Percentiles rank a stretch among this genome's conserved stretches.
phyloP scores from a whole-genome alignment of 2,329 filamentous ascomycete genomes.

The Paracorniculantispora psalliotae region DNA sequence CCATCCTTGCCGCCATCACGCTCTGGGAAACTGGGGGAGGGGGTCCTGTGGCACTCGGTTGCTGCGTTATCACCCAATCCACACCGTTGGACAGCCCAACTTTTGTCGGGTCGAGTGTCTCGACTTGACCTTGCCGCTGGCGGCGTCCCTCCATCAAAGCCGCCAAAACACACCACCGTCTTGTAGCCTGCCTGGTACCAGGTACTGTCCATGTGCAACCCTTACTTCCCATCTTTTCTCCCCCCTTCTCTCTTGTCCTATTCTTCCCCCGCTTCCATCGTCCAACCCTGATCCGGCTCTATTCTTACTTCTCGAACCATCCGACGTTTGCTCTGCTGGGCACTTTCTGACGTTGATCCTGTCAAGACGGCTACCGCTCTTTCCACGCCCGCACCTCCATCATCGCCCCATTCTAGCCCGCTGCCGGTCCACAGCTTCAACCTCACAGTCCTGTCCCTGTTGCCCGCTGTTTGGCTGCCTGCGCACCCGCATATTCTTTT shows the following conservation, averaged over 20 bases:
- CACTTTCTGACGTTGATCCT: background rate
- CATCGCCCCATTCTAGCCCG: background rate
- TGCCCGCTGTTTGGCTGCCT: background rate
- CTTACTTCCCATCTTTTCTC: background rate
- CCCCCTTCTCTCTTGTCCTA: background rate
- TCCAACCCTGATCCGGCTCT: background rate
- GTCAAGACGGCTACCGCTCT: background rate
- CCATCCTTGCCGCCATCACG: slow-evolving; percentile 11
- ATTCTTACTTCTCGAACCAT: background rate
- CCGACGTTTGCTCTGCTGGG: background rate
- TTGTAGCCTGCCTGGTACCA: background rate
- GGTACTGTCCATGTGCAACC: slow-evolving; percentile 2
- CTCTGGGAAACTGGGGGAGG: slow-evolving; percentile 11
- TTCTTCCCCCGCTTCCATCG: background rate
- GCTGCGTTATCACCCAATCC: slow-evolving; percentile 16
- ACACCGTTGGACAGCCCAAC: slow-evolving; percentile 11
- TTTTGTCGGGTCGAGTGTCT: slow-evolving; percentile 1
- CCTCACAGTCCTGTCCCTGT: background rate
- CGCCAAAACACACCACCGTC: background rate
- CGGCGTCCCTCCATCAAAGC: background rate
- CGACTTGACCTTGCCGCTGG: slow-evolving; percentile 12
- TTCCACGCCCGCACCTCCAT: background rate
- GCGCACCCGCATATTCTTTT: background rate
- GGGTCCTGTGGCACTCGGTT: slow-evolving; percentile 3
- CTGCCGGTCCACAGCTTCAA: background rate